phyloP scores from a whole-genome alignment of 495 filamentous ascomycete species.

The Chaetomium fimeti region DNA sequence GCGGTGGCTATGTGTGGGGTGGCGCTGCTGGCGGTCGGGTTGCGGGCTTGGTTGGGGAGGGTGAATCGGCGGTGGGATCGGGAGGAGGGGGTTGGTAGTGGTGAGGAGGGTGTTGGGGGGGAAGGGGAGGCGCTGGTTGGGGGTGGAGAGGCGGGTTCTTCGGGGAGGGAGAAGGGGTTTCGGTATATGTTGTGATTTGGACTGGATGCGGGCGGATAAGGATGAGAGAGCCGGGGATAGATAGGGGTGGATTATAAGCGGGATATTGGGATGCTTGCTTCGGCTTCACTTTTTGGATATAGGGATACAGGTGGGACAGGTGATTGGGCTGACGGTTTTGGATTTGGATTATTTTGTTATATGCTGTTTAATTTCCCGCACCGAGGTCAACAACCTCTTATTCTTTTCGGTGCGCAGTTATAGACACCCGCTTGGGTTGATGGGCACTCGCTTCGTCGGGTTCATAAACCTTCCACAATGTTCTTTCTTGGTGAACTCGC shows the following conservation, averaged over 20 bases:
- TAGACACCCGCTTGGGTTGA: too few species aligned
- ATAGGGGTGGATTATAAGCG: background rate
- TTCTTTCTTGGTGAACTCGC: too few species aligned
- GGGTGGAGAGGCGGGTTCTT: background rate
- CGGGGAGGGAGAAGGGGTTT: constrained; percentile 24
- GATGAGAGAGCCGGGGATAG: too few species aligned
- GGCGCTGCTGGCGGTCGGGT: constrained; percentile 51
- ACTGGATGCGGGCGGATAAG: background rate
- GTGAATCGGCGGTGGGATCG: constrained; percentile 60
- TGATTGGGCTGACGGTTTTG: too few species aligned
- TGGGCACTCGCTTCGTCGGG: too few species aligned
- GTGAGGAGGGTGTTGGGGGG: constrained; percentile 8
- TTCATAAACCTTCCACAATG: too few species aligned
- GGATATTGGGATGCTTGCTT: background rate
- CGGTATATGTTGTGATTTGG: constrained; percentile 40
- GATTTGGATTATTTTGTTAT: too few species aligned
- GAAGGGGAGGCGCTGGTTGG: constrained; percentile 23
- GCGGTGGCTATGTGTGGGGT: constrained; percentile 67
- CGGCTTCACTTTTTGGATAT: too few species aligned
- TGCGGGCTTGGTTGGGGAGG: constrained; percentile 59
- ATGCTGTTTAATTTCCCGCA: too few species aligned
- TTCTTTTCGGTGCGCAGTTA: too few species aligned
- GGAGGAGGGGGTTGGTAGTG: constrained; percentile 21
- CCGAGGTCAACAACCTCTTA: too few species aligned
- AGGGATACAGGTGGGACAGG: too few species aligned